Base-by-base conservation (phyloP, 2,329 filamentous ascomycete species). In the Xylaria sp. region DNA sequence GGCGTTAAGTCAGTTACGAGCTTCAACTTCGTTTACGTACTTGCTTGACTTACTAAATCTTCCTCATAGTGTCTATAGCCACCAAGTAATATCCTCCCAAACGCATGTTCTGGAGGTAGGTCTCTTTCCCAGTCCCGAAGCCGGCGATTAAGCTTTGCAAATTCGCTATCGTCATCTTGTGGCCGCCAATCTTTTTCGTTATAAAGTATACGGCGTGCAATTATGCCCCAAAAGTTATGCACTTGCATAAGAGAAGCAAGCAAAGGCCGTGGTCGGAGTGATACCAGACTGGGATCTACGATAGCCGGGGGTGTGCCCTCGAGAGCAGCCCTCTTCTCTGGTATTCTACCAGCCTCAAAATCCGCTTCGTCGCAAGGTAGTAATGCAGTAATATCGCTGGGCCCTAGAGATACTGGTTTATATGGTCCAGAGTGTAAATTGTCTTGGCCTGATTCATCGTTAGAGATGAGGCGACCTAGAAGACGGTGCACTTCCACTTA, bases 241-340 rank as follows among this genome's bases (percentile, higher is more conserved):
- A 84, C 83, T 69, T 89, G 86, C 71, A 89, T 86, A 2, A 88
- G 76, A 0, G 84, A 84, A 0, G 86, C 86, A 70, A 89, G 88
- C 0, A 89, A 78, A 0, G 86, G 88, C 13, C 86, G 81, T 10
- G 82, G 79, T 2, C 80, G 79, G 51, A 84, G 81, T 7, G 76
- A 77, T 41, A 83, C 79, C 6, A 87, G 79, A 0, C 74, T 73
- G 0, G 85, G 84, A 23, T 86, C 80, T 2, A 82, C 82, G 3
- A 82, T 76, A 1, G 86, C 86, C 0, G 86, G 84, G 0, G 82
- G 83, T 0, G 86, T 88, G 18, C 84, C 86, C 39, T 86, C 85
- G 33, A 88, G 82, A 0, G 86, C 86, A 25, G 86, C 86, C 18
- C 86, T 84, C 2, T 80, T 84, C 31, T 76, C 75, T 1, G 86